These are phyloP conservation scores for Moesziomyces sp. DNA, from an alignment of 1,284 basidiomycete genomes.

Conservation along the genomic window DNA sequence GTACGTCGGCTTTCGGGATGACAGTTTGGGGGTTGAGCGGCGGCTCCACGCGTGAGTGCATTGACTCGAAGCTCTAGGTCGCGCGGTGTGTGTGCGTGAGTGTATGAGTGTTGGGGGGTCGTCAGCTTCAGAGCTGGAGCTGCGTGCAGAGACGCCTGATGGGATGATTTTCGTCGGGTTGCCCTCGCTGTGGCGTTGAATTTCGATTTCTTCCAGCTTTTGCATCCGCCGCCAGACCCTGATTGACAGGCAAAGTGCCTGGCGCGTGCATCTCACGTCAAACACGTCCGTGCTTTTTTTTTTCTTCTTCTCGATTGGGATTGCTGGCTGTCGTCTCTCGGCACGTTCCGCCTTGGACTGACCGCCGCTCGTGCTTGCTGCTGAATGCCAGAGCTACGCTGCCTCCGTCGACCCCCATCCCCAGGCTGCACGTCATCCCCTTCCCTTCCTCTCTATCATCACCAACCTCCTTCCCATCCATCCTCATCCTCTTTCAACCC, in stretches of 20 bases:
- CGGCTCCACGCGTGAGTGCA: no score
- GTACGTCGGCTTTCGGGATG: no score
- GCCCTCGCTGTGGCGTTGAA: no score
- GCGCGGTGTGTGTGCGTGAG: no score
- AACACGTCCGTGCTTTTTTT: background rate
- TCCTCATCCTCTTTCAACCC: constrained; percentile 8
- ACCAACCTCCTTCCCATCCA: constrained; percentile 1
- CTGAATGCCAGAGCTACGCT: background rate
- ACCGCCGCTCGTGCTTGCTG: background rate
- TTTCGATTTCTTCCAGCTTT: constrained; percentile 1
- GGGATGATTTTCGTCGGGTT: constrained; percentile 24
- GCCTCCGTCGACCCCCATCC: background rate
- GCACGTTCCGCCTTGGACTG: background rate
- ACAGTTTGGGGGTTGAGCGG: no score
- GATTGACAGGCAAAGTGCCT: background rate
- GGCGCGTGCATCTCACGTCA: background rate
- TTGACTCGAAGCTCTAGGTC: no score
- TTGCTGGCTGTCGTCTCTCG: background rate
- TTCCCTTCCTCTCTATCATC: constrained; percentile 2
- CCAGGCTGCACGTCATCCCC: background rate
- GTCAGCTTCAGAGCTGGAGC: no score
- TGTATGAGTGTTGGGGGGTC: no score
- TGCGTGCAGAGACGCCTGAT: background rate
- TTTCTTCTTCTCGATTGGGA: background rate
- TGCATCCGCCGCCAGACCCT: background rate